A percentile compares a stretch with the other conserved stretches of the same genome.
Conservation (phyloP, 2,329 filamentous ascomycete genomes). For the Diaporthe ampelina region DNA sequence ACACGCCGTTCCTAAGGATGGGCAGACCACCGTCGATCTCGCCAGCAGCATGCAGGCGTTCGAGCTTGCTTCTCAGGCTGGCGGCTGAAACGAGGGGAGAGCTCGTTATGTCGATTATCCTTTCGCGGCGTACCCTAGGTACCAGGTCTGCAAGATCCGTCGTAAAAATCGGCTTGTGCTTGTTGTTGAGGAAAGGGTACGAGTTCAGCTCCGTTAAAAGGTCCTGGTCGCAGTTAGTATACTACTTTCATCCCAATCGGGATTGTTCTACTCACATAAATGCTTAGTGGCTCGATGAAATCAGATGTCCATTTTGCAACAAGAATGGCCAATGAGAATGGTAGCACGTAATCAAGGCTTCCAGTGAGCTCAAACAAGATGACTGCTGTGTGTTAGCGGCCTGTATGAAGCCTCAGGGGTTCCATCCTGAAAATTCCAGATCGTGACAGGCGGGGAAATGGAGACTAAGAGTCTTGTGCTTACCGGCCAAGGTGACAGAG, state of each 20-base stretch:
- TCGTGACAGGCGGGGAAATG: not conserved
- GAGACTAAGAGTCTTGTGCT: not conserved
- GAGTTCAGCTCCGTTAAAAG: conserved; percentile 96
- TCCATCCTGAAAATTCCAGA: not conserved
- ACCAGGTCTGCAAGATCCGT: conserved; percentile 90
- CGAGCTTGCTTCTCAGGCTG: conserved; percentile 84
- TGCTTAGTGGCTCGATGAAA: conserved; percentile 92
- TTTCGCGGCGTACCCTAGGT: conserved; percentile 78
- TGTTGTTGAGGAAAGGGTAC: conserved; percentile 98
- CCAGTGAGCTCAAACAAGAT: conserved; percentile 97
- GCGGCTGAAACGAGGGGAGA: conserved; percentile 84
- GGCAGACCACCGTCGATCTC: conserved; percentile 94
- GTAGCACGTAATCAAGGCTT: conserved; percentile 93
- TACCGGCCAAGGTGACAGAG: conserved; percentile 84
- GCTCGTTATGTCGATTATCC: conserved; percentile 88
- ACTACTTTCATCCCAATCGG: not conserved
- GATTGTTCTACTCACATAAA: conserved; percentile 74
- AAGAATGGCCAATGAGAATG: conserved; percentile 91
- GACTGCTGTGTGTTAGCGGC: conserved; percentile 60
- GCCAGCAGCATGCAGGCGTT: conserved; percentile 84
- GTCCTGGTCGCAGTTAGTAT: conserved; percentile 66
- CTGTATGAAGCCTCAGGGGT: not conserved
- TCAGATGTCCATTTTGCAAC: conserved; percentile 99
- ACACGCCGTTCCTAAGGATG: conserved; percentile 81
- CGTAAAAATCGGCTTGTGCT: conserved; percentile 91